Evolutionary conservation across 176 grass and related monocot species (phyloP), one percentile per base, ranked within the genome.

Genomic region (Triticum urartu): DNA sequence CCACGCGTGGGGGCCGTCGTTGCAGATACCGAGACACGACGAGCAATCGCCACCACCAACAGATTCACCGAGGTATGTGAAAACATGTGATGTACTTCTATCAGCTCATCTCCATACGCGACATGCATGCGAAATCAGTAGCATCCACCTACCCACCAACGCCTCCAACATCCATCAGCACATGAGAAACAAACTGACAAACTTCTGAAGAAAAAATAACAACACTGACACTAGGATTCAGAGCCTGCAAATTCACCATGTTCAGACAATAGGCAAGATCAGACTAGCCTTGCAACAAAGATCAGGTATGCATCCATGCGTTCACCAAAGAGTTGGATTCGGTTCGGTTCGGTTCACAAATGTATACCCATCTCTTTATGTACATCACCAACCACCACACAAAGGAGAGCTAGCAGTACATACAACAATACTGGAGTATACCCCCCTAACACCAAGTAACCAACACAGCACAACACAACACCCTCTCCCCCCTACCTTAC

Each of bases 341-440:
- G 30, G 39, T 45, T 73, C 34, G 62, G 11, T 79, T 43, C 78
- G 80, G 67, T 72, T 82, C 77, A 88, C 81, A 85, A 85, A 82
- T 85, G 81, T 90, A 93, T 90, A 86, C 88, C 88, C 78, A 43
- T 87, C 71, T 47, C 91, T 75, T 79, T 90, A 93, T 88, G 81
- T 82, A 93, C 85, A 88, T 79, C 82, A 90, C 40, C 71, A 74
- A 88, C 40, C 22, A 74, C 68, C 85, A 93, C 66, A 88, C 67
- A 75, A 69, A 81, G 40, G 77, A 82, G n/a, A 52, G 70, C 38
- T 72, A 77, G 91, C 77, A 80, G 74, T 80, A 89, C 87, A 69
- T 88, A 73, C 70, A 45, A 72, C 48, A 21, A 58, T 58, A 86
- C 79, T 81, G 72, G 85, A 89, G 87, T 86, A 89, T 92, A 87